phyloP scores from a whole-genome alignment of 176 grass and related monocot genomes.

The Dactylis glomerata region DNA sequence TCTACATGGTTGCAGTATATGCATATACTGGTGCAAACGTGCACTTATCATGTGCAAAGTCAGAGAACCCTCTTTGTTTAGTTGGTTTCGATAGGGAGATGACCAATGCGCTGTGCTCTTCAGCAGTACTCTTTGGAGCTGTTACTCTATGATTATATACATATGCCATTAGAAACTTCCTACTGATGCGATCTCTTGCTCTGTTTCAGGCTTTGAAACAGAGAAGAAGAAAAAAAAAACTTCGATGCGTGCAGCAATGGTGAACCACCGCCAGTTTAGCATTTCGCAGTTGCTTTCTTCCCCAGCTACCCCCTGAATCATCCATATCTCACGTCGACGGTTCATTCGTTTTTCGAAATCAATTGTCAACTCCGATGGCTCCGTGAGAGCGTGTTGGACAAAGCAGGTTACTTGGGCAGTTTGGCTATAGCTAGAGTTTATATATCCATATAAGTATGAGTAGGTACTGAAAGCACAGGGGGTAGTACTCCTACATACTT shows the following conservation, averaged over 20 bases:
- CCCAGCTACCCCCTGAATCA: not conserved
- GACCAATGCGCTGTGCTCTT: not conserved
- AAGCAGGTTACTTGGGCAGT: not conserved
- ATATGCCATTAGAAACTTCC: constrained; percentile 22
- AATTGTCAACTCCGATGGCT: constrained; percentile 1
- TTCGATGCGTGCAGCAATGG: not conserved
- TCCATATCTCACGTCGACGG: not conserved
- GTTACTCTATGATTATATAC: constrained; percentile 1
- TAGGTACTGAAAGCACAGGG: too few relatives aligned
- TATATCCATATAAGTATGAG: too few relatives aligned
- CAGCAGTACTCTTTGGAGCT: not conserved
- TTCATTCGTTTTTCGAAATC: not conserved
- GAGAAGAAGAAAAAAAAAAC: not conserved
- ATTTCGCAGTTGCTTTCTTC: constrained; percentile 13
- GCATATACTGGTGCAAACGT: constrained; percentile 12
- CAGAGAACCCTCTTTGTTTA: not conserved
- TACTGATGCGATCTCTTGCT: not conserved
- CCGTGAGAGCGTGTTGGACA: not conserved
- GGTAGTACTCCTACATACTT: too few relatives aligned
- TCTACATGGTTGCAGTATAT: not conserved
- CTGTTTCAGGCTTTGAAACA: not conserved
- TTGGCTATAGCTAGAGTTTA: not conserved
- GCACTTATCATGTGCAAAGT: constrained; percentile 14
- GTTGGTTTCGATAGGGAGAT: not conserved
- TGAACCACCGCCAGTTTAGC: not conserved